Evolutionary conservation across 1,284 basidiomycete species (phyloP).

Genomic region (Taiwanofungus camphoratus): DNA sequence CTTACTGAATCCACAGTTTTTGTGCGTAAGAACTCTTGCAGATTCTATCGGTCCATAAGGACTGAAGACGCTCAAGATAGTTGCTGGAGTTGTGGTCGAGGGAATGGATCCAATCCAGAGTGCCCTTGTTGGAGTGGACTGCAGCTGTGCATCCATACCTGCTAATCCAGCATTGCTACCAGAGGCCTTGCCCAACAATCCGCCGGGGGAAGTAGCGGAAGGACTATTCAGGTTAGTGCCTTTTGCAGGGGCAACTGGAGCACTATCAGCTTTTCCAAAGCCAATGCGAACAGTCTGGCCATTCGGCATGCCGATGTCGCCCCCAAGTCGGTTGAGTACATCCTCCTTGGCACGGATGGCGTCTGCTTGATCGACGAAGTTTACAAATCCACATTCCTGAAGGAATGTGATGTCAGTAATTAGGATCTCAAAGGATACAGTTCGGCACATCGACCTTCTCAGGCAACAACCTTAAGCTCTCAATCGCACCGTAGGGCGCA

Average conservation of each 20-base stretch:
- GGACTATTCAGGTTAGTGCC: slow-evolving; percentile 56
- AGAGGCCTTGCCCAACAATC: slow-evolving; percentile 41
- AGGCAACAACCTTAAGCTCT: slow-evolving; percentile 87
- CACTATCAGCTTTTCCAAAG: slow-evolving; percentile 95
- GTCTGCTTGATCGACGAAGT: slow-evolving; percentile 92
- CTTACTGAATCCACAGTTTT: slow-evolving; percentile 92
- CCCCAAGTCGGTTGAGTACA: slow-evolving; percentile 89
- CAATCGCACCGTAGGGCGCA: slow-evolving; percentile 93
- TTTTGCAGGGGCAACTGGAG: slow-evolving; percentile 82
- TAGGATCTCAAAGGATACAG: slow-evolving; percentile 9
- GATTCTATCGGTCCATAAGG: slow-evolving; percentile 98
- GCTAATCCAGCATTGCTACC: slow-evolving; percentile 45
- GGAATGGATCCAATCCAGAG: slow-evolving; percentile 97
- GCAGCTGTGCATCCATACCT: slow-evolving; percentile 75
- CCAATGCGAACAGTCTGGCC: slow-evolving; percentile 94
- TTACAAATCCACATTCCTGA: slow-evolving; percentile 97
- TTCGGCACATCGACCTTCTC: slow-evolving; percentile 71
- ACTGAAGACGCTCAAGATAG: slow-evolving; percentile 89
- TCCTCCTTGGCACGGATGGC: slow-evolving; percentile 96
- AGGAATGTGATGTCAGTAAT: slow-evolving; percentile 6
- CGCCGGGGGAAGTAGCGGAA: slow-evolving; percentile 58
- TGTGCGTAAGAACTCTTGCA: slow-evolving; percentile 91
- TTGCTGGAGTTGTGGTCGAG: slow-evolving; percentile 87
- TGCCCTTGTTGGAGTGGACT: slow-evolving; percentile 85
- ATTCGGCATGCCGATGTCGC: slow-evolving; percentile 89